Percentiles rank a stretch among this genome's conserved stretches.
Conservation (phyloP, 2,329 filamentous ascomycete species). For the Aspergillus carbonarius region DNA sequence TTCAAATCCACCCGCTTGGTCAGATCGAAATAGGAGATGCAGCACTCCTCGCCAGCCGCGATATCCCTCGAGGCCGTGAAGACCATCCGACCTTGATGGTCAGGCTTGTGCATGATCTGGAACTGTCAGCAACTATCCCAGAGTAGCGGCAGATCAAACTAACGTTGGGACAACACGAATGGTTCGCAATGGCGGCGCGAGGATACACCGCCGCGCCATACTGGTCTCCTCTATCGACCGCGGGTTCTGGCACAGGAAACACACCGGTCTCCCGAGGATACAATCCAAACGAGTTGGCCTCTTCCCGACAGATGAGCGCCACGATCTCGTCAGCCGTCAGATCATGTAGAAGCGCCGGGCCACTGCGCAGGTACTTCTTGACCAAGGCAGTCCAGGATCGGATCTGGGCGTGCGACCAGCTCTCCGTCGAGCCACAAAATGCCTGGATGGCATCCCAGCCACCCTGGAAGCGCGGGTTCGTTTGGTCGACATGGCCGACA, state of each 20-base stretch:
- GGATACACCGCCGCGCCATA: slow-evolving; percentile 23
- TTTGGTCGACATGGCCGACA: not conserved
- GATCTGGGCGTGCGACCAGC: slow-evolving; percentile 31
- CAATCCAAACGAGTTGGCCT: slow-evolving; percentile 22
- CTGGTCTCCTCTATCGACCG: slow-evolving; percentile 17
- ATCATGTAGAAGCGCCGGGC: slow-evolving; percentile 13
- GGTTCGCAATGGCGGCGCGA: slow-evolving; percentile 21
- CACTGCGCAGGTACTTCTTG: slow-evolving; percentile 29
- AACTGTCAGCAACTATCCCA: not conserved
- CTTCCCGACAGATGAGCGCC: slow-evolving; percentile 21
- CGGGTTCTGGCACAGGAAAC: not conserved
- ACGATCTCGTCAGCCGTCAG: slow-evolving; percentile 4
- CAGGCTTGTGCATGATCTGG: slow-evolving; percentile 33
- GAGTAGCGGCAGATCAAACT: not conserved
- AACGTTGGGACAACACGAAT: slow-evolving; percentile 24
- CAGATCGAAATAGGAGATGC: slow-evolving; percentile 35
- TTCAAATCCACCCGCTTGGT: slow-evolving; percentile 19
- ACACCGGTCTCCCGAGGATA: slow-evolving; percentile 18
- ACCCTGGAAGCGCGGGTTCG: slow-evolving; percentile 9
- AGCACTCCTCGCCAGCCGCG: slow-evolving; percentile 31
- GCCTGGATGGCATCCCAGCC: slow-evolving; percentile 28
- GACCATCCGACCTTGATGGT: slow-evolving; percentile 30
- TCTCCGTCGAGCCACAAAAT: slow-evolving; percentile 30
- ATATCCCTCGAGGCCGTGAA: slow-evolving; percentile 32
- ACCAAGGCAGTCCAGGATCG: slow-evolving; percentile 26